Evolutionary conservation across 2,329 filamentous ascomycete genomes (phyloP), one percentile per base, ranked within the genome.

Genomic region (Beauveria rudraprayagi): DNA sequence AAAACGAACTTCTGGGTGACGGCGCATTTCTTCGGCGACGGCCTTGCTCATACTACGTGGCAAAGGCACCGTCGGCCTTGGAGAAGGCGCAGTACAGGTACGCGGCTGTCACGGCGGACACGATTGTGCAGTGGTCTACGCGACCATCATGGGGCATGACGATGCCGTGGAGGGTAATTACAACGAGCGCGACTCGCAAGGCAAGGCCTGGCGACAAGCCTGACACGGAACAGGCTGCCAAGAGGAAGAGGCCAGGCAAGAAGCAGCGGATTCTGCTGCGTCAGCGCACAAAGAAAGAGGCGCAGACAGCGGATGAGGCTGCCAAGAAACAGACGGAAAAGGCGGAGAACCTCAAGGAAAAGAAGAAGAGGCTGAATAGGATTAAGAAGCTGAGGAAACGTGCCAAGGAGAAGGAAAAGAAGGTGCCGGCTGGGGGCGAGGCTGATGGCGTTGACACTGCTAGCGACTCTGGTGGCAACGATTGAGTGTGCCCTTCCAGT

Each of bases 401-500:
- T 74, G 66, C 83, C 44, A 76, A 72, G 66, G 81, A 83, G 62
- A 84, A 84, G 76, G 85, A 84, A 75, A 84, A 84, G 73, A 85
- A 83, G 66, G 65, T 71, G 68, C 69, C 46, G 28, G 47, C 30
- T 8, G 62, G 56, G 30, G 66, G 64, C 22, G 65, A 60, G 10
- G 60, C 59, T 6, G 57, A 28, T 26, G 64, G 16, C 14, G 64
- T 56, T 19, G 67, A 66, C 41, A 70, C 60, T 4, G 34, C 30
- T 22, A 67, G 67, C 28, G 68, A 43, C 19, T 65, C 44, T 30
- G 67, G 66, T 51, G 66, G 64, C n/a, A 64, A 64, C 26, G 68
- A 66, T 40, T 60, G 46, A 41, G 24, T 43, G 17, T 28, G 41
- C 22, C 16, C 22, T 48, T 19, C 14, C 19, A 14, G 30, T 8